Evolutionary conservation across 1,284 basidiomycete species (phyloP).

Genomic region (Apiotrichum siamense): DNA sequence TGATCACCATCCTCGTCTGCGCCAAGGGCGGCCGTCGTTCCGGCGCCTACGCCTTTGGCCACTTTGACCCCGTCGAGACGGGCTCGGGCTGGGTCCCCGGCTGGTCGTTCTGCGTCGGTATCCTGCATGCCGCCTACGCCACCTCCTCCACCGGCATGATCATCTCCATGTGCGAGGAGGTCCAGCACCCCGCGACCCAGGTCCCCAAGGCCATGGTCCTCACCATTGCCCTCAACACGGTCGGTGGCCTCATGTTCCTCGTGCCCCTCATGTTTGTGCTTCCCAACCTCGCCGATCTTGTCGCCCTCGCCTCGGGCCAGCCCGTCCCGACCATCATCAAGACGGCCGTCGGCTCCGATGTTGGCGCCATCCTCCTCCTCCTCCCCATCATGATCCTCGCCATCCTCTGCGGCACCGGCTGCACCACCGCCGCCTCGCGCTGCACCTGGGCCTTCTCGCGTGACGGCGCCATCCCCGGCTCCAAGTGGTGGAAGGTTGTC

Average conservation of each 20-base stretch:
- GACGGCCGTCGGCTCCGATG: conserved; percentile 43
- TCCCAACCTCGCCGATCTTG: conserved; percentile 41
- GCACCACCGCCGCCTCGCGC: conserved; percentile 39
- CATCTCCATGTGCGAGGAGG: conserved; percentile 44
- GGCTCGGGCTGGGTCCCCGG: conserved; percentile 13
- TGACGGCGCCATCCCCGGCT: conserved; percentile 48
- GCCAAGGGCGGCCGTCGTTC: conserved; percentile 37
- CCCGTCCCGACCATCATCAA: conserved; percentile 48
- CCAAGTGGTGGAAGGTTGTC: conserved; percentile 39
- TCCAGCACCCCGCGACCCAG: conserved; percentile 39
- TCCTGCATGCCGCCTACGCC: conserved; percentile 40
- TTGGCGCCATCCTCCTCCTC: conserved; percentile 47
- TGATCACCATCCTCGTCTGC: conserved; percentile 40
- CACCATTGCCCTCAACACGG: conserved; percentile 19
- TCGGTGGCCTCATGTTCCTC: conserved; percentile 38
- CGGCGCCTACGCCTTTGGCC: conserved; percentile 27
- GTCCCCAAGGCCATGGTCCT: conserved; percentile 41
- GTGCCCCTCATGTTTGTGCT: conserved; percentile 49
- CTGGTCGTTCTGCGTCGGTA: conserved; percentile 32
- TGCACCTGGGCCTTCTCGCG: conserved; percentile 46
- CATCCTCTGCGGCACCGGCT: conserved; percentile 44
- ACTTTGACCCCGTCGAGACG: conserved; percentile 18
- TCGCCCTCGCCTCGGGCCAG: conserved; percentile 45
- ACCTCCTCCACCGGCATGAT: conserved; percentile 41
- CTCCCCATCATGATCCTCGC: conserved; percentile 47